Conservation (phyloP, 2,329 filamentous ascomycete species). For the Paraconiothyrium brasiliense region DNA sequence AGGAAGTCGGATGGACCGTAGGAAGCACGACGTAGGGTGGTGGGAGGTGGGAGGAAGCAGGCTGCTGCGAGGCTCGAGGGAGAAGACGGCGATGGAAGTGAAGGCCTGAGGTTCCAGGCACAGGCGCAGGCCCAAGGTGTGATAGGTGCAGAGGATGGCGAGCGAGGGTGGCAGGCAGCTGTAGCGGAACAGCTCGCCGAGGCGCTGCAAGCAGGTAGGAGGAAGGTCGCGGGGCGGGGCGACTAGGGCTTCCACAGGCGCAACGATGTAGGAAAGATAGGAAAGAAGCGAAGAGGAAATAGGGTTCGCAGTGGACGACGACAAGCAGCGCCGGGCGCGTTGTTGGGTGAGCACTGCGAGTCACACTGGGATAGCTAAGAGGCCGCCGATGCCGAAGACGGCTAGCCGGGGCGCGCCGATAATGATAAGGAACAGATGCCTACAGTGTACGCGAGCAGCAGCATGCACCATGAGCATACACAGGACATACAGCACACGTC, state of each 20-base stretch:
- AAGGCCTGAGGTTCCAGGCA: constrained; percentile 1
- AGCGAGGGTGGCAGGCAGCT: constrained; percentile 13
- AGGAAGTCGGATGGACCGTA: background rate
- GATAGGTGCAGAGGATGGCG: constrained; percentile 12
- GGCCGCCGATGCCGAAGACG: constrained; percentile 9
- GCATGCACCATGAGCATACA: background rate
- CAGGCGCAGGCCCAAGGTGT: background rate
- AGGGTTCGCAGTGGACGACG: background rate
- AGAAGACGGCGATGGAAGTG: background rate
- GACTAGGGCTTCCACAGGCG: background rate
- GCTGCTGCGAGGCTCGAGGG: background rate
- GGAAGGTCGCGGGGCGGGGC: background rate
- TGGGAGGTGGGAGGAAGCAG: background rate
- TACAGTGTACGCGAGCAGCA: background rate
- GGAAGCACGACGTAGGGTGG: background rate
- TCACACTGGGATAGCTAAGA: constrained; percentile 15
- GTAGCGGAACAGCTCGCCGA: constrained; percentile 1
- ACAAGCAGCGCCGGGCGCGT: constrained; percentile 12
- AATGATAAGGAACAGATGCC: constrained; percentile 6
- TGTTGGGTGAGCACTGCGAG: constrained; percentile 13
- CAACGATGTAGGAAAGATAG: background rate
- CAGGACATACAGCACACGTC: background rate
- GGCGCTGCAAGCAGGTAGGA: background rate
- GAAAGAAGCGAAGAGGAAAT: constrained; percentile 1
- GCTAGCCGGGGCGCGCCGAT: constrained; percentile 10